Base-by-base conservation (phyloP, 192 early-diverging fungal genomes). In the Lobosporangium transversale region DNA sequence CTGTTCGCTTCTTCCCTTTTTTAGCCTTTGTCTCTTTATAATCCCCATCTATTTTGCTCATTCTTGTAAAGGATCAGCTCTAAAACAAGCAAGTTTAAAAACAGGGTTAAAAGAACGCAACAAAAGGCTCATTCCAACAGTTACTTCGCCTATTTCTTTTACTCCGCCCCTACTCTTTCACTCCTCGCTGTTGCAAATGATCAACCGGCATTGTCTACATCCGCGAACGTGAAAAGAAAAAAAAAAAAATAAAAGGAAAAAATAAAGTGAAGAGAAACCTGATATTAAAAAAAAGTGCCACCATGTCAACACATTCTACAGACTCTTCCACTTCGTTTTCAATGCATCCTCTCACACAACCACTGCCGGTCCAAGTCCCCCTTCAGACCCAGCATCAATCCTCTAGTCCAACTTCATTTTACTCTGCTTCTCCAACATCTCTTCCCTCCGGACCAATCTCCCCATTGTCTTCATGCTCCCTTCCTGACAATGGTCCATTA, bases 351-450 rank as follows among this genome's bases (percentile, higher is more conserved):
- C 43, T 58, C 44, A 17, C 24, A 15, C 48, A 44, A 24, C 48
- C 48, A 3, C 31, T 50, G 29, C 43, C 62, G 27, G 50, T 53
- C 15, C 61, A 63, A 37, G 42, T 65, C 0, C 53, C 62, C 20
- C 37, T 40, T 2, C 40, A 59, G 30, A 2, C 48, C 2, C 48
- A 30, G 17, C 50, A 37, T n/a, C 49, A 59, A 15, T 40, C 55
- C 15, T 21, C 31, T 0, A 53, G 49, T 18, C 53, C 65, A 36
- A 58, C 53, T 21, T 58, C 65, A 11, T 57, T 40, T 24, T 58
- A 49, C 45, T 67, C 65, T 58, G 54, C 53, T 37, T 55, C 65
- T 6, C 65, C 65, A 7, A 30, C 42, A 1, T 67, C 65, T 15
- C 40, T 53, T 20, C 62, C 11, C 35, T 64, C 62, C 51, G 60